Evolutionary conservation across 2,329 filamentous ascomycete species (phyloP).

Genomic region (Colletotrichum cordylinicola): DNA sequence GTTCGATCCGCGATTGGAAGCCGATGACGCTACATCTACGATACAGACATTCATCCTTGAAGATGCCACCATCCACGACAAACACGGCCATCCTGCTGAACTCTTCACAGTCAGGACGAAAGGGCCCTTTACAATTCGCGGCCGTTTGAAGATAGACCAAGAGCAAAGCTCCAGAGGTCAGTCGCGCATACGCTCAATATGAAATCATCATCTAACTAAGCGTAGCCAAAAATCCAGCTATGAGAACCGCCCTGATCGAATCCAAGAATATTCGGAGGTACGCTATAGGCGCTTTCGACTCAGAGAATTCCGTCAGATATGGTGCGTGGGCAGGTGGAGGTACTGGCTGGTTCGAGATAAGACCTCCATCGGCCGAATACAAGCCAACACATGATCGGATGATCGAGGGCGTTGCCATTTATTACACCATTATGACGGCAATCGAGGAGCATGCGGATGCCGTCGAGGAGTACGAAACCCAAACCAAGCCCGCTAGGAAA

Average conservation of each 20-base stretch:
- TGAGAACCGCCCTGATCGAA: slow-evolving; percentile 52
- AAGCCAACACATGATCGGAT: slow-evolving; percentile 61
- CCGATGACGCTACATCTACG: not conserved
- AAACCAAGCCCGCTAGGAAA: slow-evolving; percentile 33
- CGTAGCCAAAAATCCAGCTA: slow-evolving; percentile 37
- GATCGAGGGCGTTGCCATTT: slow-evolving; percentile 66
- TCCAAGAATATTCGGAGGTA: slow-evolving; percentile 55
- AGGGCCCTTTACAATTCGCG: slow-evolving; percentile 67
- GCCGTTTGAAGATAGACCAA: slow-evolving; percentile 51
- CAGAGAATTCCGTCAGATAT: slow-evolving; percentile 40
- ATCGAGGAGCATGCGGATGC: slow-evolving; percentile 46
- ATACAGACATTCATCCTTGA: slow-evolving; percentile 21
- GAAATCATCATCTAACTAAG: not conserved
- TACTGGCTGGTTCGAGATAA: slow-evolving; percentile 73
- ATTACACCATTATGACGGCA: slow-evolving; percentile 67
- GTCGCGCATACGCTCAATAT: slow-evolving; percentile 22
- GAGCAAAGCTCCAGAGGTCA: slow-evolving; percentile 50
- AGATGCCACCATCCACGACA: slow-evolving; percentile 63
- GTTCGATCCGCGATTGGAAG: not conserved
- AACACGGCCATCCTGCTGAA: slow-evolving; percentile 60
- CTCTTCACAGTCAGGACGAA: slow-evolving; percentile 65
- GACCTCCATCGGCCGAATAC: slow-evolving; percentile 62
- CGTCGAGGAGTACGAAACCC: slow-evolving; percentile 21
- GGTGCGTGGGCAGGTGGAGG: slow-evolving; percentile 70
- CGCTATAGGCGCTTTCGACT: slow-evolving; percentile 58